These are phyloP conservation scores for Aspergillus jensenii DNA, from an alignment of 2,329 filamentous ascomycete species.

Conservation along the genomic window DNA sequence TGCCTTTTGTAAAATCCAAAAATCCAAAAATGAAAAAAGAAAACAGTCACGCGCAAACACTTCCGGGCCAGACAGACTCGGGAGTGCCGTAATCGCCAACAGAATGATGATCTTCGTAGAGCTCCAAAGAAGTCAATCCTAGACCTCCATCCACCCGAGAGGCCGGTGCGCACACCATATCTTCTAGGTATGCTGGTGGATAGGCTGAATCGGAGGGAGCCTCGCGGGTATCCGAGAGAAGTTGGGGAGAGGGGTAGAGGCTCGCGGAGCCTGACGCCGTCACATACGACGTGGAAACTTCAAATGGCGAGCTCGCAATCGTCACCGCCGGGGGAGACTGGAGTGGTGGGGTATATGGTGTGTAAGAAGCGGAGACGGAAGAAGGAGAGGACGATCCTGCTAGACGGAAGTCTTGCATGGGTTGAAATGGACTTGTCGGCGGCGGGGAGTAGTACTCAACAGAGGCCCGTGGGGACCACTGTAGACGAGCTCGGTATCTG, in stretches of 20 bases:
- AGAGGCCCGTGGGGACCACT: slow-evolving; percentile 52
- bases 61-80: slow-evolving; percentile 40
- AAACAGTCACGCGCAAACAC: slow-evolving; percentile 15
- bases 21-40: background rate
- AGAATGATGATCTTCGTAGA: slow-evolving; percentile 33
- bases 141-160: slow-evolving; percentile 27
- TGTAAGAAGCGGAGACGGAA: slow-evolving; percentile 37
- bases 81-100: slow-evolving; percentile 34
- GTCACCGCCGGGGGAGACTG: slow-evolving; percentile 41
- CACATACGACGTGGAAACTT: slow-evolving; percentile 32
- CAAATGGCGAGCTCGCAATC: slow-evolving; percentile 39
- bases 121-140: slow-evolving; percentile 28
- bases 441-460: slow-evolving; percentile 39
- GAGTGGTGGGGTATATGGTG: slow-evolving; percentile 42
- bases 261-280: slow-evolving; percentile 36
- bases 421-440: slow-evolving; percentile 36
- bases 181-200: slow-evolving; percentile 37
- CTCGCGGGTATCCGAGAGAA: slow-evolving; percentile 36
- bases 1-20: slow-evolving; percentile 10
- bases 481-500: slow-evolving; percentile 69
- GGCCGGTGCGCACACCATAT: slow-evolving; percentile 31
- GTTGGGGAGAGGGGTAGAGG: slow-evolving; percentile 37
- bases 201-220: slow-evolving; percentile 36
- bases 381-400: slow-evolving; percentile 39
- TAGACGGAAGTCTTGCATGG: slow-evolving; percentile 30